phyloP scores from a whole-genome alignment of 768 basidiomycete genomes.

The Suillus subalutaceus region DNA sequence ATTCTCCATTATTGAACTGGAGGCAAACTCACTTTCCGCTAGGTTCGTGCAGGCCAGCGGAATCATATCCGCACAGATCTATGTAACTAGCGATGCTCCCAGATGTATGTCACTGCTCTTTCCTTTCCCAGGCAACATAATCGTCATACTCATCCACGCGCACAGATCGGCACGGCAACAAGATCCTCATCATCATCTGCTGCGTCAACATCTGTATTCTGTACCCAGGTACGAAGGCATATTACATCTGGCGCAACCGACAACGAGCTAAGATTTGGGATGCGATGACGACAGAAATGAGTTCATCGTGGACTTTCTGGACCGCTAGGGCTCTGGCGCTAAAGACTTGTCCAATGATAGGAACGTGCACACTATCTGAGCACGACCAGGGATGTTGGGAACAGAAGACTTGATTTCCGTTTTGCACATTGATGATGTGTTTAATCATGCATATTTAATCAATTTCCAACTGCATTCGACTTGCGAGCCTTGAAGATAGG shows the following conservation, averaged over 20 bases:
- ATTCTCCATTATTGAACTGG: not conserved
- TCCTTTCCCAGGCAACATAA: not conserved
- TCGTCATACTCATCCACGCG: not conserved
- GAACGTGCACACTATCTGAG: slow-evolving; percentile 58
- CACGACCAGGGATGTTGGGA: slow-evolving; percentile 64
- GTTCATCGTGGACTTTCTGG: slow-evolving; percentile 11
- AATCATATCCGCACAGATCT: slow-evolving; percentile 58
- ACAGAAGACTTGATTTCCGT: slow-evolving; percentile 59
- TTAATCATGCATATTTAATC: not conserved
- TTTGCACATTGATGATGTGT: slow-evolving; percentile 48
- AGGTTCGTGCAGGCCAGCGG: slow-evolving; percentile 47
- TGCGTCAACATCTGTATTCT: slow-evolving; percentile 52
- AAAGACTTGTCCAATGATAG: slow-evolving; percentile 27
- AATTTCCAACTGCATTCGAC: not conserved
- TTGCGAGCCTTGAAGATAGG: not conserved
- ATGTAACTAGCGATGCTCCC: slow-evolving; percentile 59
- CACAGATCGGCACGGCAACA: slow-evolving; percentile 61
- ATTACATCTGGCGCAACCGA: slow-evolving; percentile 61
- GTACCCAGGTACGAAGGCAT: slow-evolving; percentile 56
- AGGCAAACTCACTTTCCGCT: not conserved
- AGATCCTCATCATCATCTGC: slow-evolving; percentile 53
- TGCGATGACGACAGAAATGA: slow-evolving; percentile 51
- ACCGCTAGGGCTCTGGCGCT: not conserved
- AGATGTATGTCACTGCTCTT: slow-evolving; percentile 40
- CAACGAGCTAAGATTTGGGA: slow-evolving; percentile 59